Percentiles rank a stretch among this genome's conserved stretches.
Conservation (phyloP, 2,329 filamentous ascomycete genomes). For the Penicillium hordei region DNA sequence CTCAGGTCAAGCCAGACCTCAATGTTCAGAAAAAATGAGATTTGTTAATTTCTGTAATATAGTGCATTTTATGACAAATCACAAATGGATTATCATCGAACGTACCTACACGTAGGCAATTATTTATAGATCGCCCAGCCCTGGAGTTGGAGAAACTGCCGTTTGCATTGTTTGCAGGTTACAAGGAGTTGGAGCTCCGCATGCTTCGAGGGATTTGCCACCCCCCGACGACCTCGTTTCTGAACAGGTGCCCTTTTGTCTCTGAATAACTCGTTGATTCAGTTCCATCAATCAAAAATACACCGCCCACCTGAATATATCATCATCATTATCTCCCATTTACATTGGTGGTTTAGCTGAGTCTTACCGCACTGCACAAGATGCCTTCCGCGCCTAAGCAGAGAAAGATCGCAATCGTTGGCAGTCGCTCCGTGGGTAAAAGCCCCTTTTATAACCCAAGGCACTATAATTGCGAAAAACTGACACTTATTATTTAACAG, state of each 20-base stretch:
- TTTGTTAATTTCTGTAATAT: neutral
- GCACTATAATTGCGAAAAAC: neutral
- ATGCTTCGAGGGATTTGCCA: constrained; percentile 29
- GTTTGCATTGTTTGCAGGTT: constrained; percentile 28
- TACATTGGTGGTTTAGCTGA: neutral
- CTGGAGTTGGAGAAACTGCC: constrained; percentile 10
- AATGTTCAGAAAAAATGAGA: neutral
- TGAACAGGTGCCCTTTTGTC: constrained; percentile 4
- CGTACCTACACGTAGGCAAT: neutral
- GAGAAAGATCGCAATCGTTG: constrained; percentile 92
- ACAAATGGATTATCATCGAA: neutral
- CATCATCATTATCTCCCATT: constrained; percentile 1
- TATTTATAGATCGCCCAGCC: neutral
- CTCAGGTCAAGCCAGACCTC: neutral
- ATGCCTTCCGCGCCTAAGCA: constrained; percentile 78
- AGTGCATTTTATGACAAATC: neutral
- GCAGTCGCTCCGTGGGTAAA: constrained; percentile 86
- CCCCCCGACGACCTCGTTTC: constrained; percentile 13
- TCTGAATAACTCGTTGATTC: constrained; percentile 3
- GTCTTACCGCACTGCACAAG: constrained; percentile 21
- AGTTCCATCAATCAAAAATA: neutral
- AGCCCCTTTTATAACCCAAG: constrained; percentile 16
- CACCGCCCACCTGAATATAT: neutral
- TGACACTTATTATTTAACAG: constrained; percentile 50
- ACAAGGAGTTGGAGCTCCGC: constrained; percentile 18